Evolutionary conservation across 1,139 yeast genomes (phyloP), one percentile per base, ranked within the genome.

Genomic region (Protomyces pachydermus): DNA sequence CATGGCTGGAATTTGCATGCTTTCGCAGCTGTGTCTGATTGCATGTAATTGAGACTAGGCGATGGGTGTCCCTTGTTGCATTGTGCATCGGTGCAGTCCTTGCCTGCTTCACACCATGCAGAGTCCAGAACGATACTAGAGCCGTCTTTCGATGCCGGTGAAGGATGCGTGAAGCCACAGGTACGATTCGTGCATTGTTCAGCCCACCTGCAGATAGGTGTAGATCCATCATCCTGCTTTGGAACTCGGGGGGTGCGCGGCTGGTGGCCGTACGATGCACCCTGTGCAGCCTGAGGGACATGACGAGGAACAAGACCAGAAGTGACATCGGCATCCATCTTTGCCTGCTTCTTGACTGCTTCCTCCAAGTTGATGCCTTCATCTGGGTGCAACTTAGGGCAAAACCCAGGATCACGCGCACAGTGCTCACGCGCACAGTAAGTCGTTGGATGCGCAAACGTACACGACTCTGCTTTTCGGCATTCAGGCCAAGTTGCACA

Each of bases 141-240:
- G 42, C 62, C 62, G 23, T 58, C 46, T 48, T 58, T 58, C 3
- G 62, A 58, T 2, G 62, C 62, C 14, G 62, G 62, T 5, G 62
- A 58, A 16, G 62, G 62, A 20, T 58, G 62, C 12, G 62, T 38
- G 35, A 39, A 58, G 45, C 54, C 56, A 25, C 62, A 58, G 20
- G 62, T 20, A 12, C 62, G 46, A 39, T 58, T 58, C 4, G 62
- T 58, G 45, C 62, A 58, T 18, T 54, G 52, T 32, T 58, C 62
- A n/a, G 56, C 62, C 18, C 51, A 58, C 25, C 45, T 38, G 23
- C 62, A 58, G 6, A 58, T 58, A 5, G 62, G 62, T 8, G 52
- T 45, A 3, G 56, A 20, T 28, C 62, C 62, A 20, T 52, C 62
- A 18, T 34, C 25, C 16, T 32, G 48, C 54, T 51, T 12, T 32